Conservation (phyloP, 306 rosid species). For the Dalbergia oliveri region DNA sequence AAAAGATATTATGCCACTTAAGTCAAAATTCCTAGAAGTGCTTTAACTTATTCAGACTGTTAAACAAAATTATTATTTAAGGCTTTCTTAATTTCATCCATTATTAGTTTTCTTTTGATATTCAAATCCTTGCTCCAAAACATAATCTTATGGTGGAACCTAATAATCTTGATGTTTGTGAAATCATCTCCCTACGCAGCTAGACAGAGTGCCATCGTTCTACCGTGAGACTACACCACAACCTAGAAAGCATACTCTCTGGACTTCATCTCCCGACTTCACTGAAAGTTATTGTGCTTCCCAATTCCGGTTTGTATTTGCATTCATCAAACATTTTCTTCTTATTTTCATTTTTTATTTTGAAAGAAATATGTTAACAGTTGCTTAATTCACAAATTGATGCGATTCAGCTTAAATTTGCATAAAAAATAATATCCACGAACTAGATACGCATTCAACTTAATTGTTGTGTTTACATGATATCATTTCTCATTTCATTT, state of each 20-base stretch:
- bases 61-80: no score
- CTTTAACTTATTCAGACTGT: no score
- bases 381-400: neutral
- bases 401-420: neutral
- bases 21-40: no score
- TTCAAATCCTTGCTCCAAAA: no score
- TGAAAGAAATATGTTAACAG: neutral
- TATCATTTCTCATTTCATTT: neutral
- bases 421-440: no score
- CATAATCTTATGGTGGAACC: neutral
- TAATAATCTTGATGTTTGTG: neutral
- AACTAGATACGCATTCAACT: neutral
- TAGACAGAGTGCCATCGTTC: conserved; percentile 46
- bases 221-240: conserved; percentile 45
- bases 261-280: conserved; percentile 48
- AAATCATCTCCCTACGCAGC: conserved; percentile 8
- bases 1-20: no score
- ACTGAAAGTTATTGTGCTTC: conserved; percentile 46
- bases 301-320: conserved; percentile 28
- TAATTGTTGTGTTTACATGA: neutral
- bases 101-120: neutral
- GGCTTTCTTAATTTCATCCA: no score
- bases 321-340: neutral
- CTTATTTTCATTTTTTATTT: neutral
- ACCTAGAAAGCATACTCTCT: conserved; percentile 43